Evolutionary conservation across 2,329 filamentous ascomycete genomes (phyloP), one percentile per base, ranked within the genome.

Genomic region (Dryadomyces quercus-mongolicae): DNA sequence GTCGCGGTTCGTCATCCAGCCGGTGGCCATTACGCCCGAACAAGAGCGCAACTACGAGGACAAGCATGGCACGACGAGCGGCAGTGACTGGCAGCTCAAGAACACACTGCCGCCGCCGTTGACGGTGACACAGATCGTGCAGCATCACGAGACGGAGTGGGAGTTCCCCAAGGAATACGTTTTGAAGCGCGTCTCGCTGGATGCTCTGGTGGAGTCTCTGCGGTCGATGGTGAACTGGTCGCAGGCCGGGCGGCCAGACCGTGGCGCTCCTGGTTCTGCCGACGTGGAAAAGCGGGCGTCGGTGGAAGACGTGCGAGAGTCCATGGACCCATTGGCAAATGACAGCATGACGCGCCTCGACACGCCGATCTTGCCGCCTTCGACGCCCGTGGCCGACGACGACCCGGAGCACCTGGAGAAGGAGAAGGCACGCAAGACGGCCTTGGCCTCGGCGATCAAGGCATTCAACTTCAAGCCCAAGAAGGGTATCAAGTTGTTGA

Each of bases 381-480:
- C 22, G 25, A 54, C 53, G 42, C 53, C 53, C 13, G 71, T 84
- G 2, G 70, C 82, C 3, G 90, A 96, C 55, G 94, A 98, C 64
- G 93, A 98, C 63, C 92, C 92, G 0, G 89, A 84, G 58, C 86
- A 96, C 62, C 74, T 98, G n/a, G 93, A 97, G 64, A 94, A 86
- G 67, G 89, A 91, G 54, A 97, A 97, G 70, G 88, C 91, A 57
- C 81, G 86, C 58, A 98, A 98, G 71, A 97, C 89, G 7, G 93
- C 93, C 0, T 72, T 97, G 57, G 87, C 84, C 52, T 93, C 95
- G 62, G 92, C 87, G 2, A 86, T 96, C 54, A 82, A 85, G 51
- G 86, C 89, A 58, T 98, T 98, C 76, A 98, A 98, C 67, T 96
- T 92, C 74, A 98, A 98, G 67, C 90, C 94, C 0, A 98, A 98